Evolutionary conservation across 2,329 filamentous ascomycete species (phyloP), one percentile per base, ranked within the genome.

Genomic region (Neocatenulostroma microsporum): DNA sequence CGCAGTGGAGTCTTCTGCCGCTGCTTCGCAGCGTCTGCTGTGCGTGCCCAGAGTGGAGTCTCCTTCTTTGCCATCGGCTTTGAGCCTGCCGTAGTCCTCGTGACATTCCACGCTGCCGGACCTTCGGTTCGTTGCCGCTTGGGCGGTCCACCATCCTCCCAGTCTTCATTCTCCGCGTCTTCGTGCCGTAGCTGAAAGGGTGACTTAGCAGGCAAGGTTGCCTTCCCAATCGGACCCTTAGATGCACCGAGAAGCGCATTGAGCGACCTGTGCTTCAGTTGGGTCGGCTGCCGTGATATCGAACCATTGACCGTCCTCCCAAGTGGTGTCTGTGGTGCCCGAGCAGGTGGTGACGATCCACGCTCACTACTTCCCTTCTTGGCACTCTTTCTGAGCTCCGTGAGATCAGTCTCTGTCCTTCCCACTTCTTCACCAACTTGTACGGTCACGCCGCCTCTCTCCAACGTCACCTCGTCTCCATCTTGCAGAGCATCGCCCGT

Each of bases 391-490:
- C 91, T 64, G 19, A 95, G 61, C 19, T 80, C 78, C 0, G 82
- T 78, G 18, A 95, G 58, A 51, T 95, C 86, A 34, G 89, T 87
- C 48, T 89, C 73, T 2, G 73, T 78, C 21, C 70, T 74, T 6
- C 80, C 84, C n/a, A 83, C 67, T 25, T 72, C 74, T 39, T 94
- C 86, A 17, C 75, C 74, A 2, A 94, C 84, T 60, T 94, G 79
- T 9, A 95, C 82, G 40, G 93, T 71, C 19, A 84, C 74, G 2
- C 77, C 77, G 31, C 80, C 81, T 33, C 79, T 74, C 49, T 94
- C 86, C 35, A 95, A 67, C 39, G 78, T 72, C 35, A 95, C 58
- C 60, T 94, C 86, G 43, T 94, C 84, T 5, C 87, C 88, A 41
- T 91, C 83, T 21, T 75, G 74, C 15, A 94, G 65, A n/a, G 74